These are phyloP conservation scores for Begonia loranthoides DNA, from an alignment of 306 rosid species.

Conservation along the genomic window DNA sequence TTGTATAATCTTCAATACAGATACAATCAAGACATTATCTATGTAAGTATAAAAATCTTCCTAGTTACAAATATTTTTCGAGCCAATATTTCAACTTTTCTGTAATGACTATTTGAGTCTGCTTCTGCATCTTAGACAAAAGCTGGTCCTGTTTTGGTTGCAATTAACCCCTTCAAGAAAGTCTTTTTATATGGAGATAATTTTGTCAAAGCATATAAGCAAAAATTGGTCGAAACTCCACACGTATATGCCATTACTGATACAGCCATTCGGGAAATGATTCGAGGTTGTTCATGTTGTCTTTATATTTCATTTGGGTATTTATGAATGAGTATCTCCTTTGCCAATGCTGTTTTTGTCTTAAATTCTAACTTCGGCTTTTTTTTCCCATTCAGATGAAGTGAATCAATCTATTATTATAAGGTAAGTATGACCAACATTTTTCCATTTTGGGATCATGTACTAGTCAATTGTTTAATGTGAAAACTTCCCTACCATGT, in stretches of 20 bases:
- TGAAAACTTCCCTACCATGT: no score
- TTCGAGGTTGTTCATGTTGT: conserved; percentile 40
- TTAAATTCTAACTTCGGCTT: no score
- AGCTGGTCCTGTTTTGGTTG: conserved; percentile 98
- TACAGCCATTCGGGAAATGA: conserved; percentile 89
- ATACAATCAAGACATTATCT: conserved; percentile 76
- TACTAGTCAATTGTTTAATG: no score
- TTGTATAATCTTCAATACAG: conserved; percentile 77
- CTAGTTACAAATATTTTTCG: no score
- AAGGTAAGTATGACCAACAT: conserved; percentile 28
- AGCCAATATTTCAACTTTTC: no score
- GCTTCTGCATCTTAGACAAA: conserved; percentile 54
- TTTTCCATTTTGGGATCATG: no score
- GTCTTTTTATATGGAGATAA: conserved; percentile 71
- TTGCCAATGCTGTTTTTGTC: no score
- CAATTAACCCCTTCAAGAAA: conserved; percentile 88
- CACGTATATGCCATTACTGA: conserved; percentile 97
- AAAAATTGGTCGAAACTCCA: conserved; percentile 57
- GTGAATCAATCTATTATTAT: conserved; percentile 92
- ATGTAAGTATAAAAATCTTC: conserved; percentile 39
- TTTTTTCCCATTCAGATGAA: conserved; percentile 60
- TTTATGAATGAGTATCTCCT: no score
- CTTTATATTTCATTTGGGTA: no score
- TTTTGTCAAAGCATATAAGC: conserved; percentile 76
- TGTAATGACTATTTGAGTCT: conserved; percentile 6